Evolutionary conservation across 768 basidiomycete species (phyloP).

Genomic region (Hortiboletus campestris): DNA sequence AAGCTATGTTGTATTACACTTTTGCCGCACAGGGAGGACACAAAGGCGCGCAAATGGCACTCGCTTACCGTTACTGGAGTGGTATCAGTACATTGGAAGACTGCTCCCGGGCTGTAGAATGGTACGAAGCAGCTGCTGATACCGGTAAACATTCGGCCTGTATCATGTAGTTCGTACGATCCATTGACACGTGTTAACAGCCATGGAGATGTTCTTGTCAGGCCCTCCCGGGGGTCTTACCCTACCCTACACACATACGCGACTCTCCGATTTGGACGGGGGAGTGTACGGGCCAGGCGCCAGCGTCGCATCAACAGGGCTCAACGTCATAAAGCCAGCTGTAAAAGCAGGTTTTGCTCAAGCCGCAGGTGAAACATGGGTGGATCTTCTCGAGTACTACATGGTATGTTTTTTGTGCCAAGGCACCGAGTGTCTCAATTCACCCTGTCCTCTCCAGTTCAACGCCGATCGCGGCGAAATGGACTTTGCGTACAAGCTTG

Average conservation of each 20-base stretch:
- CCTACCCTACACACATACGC: slow-evolving; percentile 75
- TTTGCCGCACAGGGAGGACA: slow-evolving; percentile 89
- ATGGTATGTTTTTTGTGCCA: slow-evolving; percentile 46
- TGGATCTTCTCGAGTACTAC: slow-evolving; percentile 90
- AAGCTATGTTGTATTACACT: slow-evolving; percentile 89
- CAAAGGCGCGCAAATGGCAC: slow-evolving; percentile 86
- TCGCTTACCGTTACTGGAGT: slow-evolving; percentile 94
- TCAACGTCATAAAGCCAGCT: slow-evolving; percentile 67
- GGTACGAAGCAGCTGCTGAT: slow-evolving; percentile 90
- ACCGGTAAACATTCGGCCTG: slow-evolving; percentile 54
- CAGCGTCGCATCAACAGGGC: slow-evolving; percentile 86
- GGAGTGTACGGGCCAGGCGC: slow-evolving; percentile 96
- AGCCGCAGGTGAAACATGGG: slow-evolving; percentile 91
- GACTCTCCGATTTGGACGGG: slow-evolving; percentile 85
- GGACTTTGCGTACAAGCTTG: slow-evolving; percentile 87
- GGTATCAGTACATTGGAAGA: slow-evolving; percentile 90
- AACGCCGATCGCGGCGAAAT: slow-evolving; percentile 92
- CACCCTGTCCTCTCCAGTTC: slow-evolving; percentile 53
- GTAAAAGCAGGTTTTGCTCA: slow-evolving; percentile 82
- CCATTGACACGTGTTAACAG: slow-evolving; percentile 35
- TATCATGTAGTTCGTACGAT: background rate
- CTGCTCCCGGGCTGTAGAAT: slow-evolving; percentile 78
- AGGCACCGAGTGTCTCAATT: background rate
- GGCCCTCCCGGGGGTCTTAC: slow-evolving; percentile 92
- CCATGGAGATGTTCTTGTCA: slow-evolving; percentile 74